Conservation (phyloP, 148 eudicot species). For the Chenopodium quinoa region DNA sequence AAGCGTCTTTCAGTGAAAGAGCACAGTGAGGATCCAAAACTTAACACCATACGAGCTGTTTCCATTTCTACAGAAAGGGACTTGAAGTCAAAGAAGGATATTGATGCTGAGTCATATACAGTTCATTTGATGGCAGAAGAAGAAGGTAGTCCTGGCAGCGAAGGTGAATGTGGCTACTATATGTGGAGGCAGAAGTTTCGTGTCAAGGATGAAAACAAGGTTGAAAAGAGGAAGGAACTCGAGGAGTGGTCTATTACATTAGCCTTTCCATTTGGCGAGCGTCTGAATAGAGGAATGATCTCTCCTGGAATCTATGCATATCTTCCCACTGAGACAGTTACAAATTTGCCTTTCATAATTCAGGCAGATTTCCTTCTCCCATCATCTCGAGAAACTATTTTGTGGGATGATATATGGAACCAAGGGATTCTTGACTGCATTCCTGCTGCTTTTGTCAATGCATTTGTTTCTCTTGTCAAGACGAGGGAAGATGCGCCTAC, state of each 20-base stretch:
- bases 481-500: slow-evolving; percentile 38
- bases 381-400: slow-evolving; percentile 63
- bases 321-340: slow-evolving; percentile 70
- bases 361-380: slow-evolving; percentile 74
- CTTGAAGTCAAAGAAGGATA: slow-evolving; percentile 39
- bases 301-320: slow-evolving; percentile 64
- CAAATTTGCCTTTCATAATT: slow-evolving; percentile 65
- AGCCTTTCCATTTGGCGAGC: slow-evolving; percentile 66
- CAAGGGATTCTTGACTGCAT: slow-evolving; percentile 67
- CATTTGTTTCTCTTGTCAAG: slow-evolving; percentile 49
- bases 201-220: slow-evolving; percentile 45
- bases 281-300: slow-evolving; percentile 48
- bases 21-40: slow-evolving; percentile 36
- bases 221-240: slow-evolving; percentile 53
- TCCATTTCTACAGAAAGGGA: slow-evolving; percentile 56
- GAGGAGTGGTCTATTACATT: slow-evolving; percentile 64
- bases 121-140: slow-evolving; percentile 51
- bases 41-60: slow-evolving; percentile 44
- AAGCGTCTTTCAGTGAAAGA: slow-evolving; percentile 57
- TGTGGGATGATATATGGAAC: slow-evolving; percentile 64
- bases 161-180: slow-evolving; percentile 51
- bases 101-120: slow-evolving; percentile 56
- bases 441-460: slow-evolving; percentile 49
- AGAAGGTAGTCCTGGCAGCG: slow-evolving; percentile 27
- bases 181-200: slow-evolving; percentile 81